Evolutionary conservation across 331 rosid genomes (phyloP).

Genomic region (Rhamnella rubrinervis): DNA sequence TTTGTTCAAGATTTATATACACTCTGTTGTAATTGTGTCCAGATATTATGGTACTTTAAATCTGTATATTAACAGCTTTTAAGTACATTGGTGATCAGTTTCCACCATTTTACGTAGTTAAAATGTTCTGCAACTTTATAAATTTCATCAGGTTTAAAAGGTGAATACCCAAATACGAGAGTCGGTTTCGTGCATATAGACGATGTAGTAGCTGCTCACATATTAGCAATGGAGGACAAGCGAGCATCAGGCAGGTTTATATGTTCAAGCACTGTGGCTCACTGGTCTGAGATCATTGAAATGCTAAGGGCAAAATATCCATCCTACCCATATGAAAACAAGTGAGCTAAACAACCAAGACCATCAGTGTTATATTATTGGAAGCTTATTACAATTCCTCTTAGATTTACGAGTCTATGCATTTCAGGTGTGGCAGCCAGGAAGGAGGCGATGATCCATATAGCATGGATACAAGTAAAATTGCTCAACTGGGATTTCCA

Average conservation of each 20-base stretch:
- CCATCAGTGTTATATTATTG: background rate
- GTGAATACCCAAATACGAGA: conserved; percentile 48
- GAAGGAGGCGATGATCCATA: conserved; percentile 67
- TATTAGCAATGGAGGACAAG: conserved; percentile 66
- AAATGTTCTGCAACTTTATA: background rate
- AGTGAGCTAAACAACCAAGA: conserved; percentile 35
- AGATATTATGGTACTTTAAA: too few relatives aligned
- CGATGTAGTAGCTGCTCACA: conserved; percentile 67
- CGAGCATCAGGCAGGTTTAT: conserved; percentile 70
- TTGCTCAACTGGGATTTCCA: conserved; percentile 57
- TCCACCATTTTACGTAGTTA: too few relatives aligned
- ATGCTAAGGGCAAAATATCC: conserved; percentile 66
- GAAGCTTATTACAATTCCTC: too few relatives aligned
- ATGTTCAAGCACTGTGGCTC: conserved; percentile 81
- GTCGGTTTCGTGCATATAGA: conserved; percentile 75
- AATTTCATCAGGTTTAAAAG: conserved; percentile 35
- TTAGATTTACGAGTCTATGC: background rate
- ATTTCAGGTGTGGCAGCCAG: conserved; percentile 48
- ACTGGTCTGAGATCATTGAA: conserved; percentile 66
- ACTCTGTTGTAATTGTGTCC: too few relatives aligned
- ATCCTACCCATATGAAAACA: conserved; percentile 58
- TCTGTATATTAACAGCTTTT: too few relatives aligned
- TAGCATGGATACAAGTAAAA: conserved; percentile 69
- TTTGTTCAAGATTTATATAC: too few relatives aligned
- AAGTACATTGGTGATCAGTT: too few relatives aligned